Percentiles rank a stretch among this genome's conserved stretches.
Evolutionary conservation across 2,329 filamentous ascomycete genomes (phyloP).

Genomic region (Aureobasidium vineae): DNA sequence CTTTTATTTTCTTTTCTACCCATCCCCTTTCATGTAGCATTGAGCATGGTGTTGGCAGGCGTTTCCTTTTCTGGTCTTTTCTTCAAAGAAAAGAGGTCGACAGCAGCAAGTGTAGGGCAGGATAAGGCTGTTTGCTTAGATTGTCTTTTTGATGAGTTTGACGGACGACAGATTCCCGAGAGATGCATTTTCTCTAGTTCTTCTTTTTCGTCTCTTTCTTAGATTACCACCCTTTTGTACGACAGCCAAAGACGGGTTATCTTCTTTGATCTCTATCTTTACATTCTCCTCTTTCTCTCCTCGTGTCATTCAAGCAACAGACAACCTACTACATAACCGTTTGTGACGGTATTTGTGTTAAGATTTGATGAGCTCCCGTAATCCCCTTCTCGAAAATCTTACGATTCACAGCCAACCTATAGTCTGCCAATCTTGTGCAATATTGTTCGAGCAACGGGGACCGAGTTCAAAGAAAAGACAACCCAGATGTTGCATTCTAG

Average conservation of each 20-base stretch:
- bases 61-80: neutral
- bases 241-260: neutral
- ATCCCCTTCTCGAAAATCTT: no score
- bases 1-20: neutral
- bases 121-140: neutral
- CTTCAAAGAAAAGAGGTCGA: neutral
- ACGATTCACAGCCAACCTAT: no score
- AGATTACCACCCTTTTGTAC: neutral
- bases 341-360: neutral
- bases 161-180: neutral
- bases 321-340: neutral
- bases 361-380: no score
- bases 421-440: no score
- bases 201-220: neutral
- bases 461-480: neutral
- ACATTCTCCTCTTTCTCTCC: neutral
- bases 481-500: neutral
- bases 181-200: neutral
- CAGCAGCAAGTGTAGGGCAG: neutral
- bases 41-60: conserved; percentile 24
- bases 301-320: neutral
- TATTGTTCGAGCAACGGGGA: no score
- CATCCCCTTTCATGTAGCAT: neutral
- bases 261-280: neutral
- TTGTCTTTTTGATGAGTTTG: neutral